Conservation (phyloP, 2,329 filamentous ascomycete genomes). For the Fusarium sp. region DNA sequence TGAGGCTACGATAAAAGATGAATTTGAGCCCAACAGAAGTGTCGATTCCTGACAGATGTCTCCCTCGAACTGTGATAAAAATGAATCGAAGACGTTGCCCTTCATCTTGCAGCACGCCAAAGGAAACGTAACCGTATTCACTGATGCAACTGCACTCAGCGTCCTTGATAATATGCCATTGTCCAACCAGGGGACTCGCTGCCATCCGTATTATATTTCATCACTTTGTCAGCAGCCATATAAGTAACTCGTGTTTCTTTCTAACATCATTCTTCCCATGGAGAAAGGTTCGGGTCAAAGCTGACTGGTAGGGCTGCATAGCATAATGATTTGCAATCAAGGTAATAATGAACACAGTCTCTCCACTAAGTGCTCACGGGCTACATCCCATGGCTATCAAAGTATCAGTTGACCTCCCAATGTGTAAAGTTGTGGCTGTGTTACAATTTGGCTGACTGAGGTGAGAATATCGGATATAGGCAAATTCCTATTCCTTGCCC, state of each 20-base stretch:
- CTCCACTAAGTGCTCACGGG: background rate
- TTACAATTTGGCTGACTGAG: slow-evolving; percentile 9
- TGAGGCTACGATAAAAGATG: slow-evolving; percentile 54
- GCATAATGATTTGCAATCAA: background rate
- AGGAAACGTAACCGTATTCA: background rate
- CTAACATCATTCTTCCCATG: background rate
- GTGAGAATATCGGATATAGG: background rate
- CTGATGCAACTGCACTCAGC: too few relatives aligned
- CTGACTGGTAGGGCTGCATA: background rate
- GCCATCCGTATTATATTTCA: background rate
- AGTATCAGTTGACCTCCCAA: slow-evolving; percentile 27
- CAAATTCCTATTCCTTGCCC: slow-evolving; percentile 1
- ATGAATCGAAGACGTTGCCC: background rate
- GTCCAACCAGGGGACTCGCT: too few relatives aligned
- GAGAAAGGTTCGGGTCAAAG: background rate
- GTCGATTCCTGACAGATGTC: slow-evolving; percentile 37
- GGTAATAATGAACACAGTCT: background rate
- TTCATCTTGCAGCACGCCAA: background rate
- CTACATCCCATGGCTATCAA: background rate
- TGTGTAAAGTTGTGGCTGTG: slow-evolving; percentile 11
- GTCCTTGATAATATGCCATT: too few relatives aligned
- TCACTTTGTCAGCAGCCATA: background rate
- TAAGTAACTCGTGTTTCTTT: background rate
- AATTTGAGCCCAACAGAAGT: slow-evolving; percentile 49
- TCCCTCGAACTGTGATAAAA: slow-evolving; percentile 2